These are phyloP conservation scores for Styphnolobium japonicum DNA, from an alignment of 306 rosid genomes.

Conservation along the genomic window DNA sequence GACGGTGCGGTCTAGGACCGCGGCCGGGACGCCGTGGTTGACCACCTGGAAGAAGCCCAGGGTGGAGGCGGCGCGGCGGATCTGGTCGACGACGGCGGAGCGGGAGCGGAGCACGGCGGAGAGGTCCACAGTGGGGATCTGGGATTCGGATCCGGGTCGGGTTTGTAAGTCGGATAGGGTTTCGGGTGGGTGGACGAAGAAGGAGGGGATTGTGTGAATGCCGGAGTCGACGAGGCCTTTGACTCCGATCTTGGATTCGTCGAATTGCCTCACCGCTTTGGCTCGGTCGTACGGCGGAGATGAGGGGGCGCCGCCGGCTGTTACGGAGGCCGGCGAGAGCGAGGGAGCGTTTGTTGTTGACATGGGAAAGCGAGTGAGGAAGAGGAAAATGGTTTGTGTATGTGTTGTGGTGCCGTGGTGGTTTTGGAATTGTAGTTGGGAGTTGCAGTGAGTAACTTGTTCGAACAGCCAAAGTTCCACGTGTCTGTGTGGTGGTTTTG, in stretches of 20 bases:
- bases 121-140: conserved; percentile 55
- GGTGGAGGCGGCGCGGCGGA: conserved; percentile 45
- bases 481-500: no score
- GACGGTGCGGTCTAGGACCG: conserved; percentile 25
- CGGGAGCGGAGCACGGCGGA: conserved; percentile 17
- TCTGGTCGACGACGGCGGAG: conserved; percentile 22
- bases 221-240: conserved; percentile 68
- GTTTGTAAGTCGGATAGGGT: conserved; percentile 30
- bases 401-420: no score
- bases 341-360: background rate
- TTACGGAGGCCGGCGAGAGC: background rate
- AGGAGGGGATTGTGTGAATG: conserved; percentile 42
- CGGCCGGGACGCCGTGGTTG: conserved; percentile 49
- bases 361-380: background rate
- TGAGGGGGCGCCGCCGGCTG: background rate
- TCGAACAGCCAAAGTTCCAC: no score
- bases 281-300: conserved; percentile 34
- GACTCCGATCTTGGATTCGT: conserved; percentile 62
- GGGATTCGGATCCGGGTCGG: background rate
- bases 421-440: no score
- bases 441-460: no score
- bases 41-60: conserved; percentile 63
- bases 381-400: background rate
- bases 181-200: conserved; percentile 64
- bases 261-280: conserved; percentile 52